Conservation (phyloP, 2,329 filamentous ascomycete species). For the Scopulariopsis brevicaulis region DNA sequence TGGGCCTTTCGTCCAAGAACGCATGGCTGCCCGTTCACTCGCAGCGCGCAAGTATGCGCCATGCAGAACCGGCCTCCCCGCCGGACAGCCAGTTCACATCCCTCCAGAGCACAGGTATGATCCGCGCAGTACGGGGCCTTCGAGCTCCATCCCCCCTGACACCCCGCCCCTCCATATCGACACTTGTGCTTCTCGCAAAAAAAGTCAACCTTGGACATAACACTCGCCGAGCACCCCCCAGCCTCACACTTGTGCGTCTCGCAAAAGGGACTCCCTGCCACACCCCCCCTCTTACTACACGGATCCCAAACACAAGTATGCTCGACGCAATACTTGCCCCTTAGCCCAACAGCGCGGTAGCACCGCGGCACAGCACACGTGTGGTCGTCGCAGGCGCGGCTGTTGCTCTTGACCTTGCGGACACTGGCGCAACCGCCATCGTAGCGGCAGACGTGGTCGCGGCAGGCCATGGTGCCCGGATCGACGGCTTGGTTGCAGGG, state of each 20-base stretch:
- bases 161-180: constrained; percentile 1
- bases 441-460: constrained; percentile 3
- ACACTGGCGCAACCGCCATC: neutral
- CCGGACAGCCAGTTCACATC: neutral
- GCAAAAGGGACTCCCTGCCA: neutral
- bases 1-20: neutral
- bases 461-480: constrained; percentile 1
- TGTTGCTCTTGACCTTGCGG: constrained; percentile 4
- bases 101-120: neutral
- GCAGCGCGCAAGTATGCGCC: neutral
- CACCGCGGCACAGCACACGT: neutral
- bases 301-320: constrained; percentile 4
- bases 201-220: constrained; percentile 4
- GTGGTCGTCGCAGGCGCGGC: constrained; percentile 3
- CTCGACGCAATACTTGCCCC: neutral
- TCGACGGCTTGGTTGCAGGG: constrained; percentile 4
- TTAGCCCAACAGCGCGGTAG: neutral
- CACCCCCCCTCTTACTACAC: neutral
- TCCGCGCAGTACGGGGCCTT: neutral
- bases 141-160: neutral
- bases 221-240: neutral
- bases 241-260: constrained; percentile 2
- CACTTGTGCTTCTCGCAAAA: constrained; percentile 4
- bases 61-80: neutral
- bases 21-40: neutral